Evolutionary conservation across 73 alveolate species (phyloP), one percentile per base, ranked within the genome.

Genomic region (Paramecium sonneborni): DNA sequence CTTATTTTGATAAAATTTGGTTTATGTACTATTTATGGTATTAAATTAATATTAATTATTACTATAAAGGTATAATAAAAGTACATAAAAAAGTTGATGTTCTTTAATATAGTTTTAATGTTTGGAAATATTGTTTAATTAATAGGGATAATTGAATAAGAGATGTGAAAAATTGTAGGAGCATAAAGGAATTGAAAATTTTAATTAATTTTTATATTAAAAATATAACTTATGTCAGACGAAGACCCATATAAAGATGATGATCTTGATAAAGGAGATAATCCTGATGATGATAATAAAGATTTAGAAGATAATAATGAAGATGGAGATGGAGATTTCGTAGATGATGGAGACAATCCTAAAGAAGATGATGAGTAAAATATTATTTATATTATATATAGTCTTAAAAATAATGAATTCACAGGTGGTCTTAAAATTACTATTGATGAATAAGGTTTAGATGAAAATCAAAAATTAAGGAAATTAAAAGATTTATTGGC

Each of bases 221-320:
- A 70, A 72, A 72, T 72, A 72, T 72, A 72, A 72, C 86, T 72
- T 72, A 72, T 72, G 86, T 72, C 86, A 28, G 86, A 72, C 86
- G 86, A 38, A 30, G 86, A 37, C 5, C 35, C 52, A 1, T 14
- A 3, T 14, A 72, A 72, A 72, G 57, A 72, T n/a, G 86, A 72
- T 15, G 39, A 32, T 15, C 6, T 15, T 8, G 46, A 11, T 28
- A 6, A 28, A 28, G 67, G 57, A 44, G 57, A 44, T 44, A 44
- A 44, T 44, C 57, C 57, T n/a, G 68, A 52, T 15, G 14, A 52
- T 3, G 68, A 46, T 21, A 37, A 69, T 32, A 1, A 69, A 30
- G 85, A 69, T 37, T n/a, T 15, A 15, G 39, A n/a, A 35, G 62
- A 72, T 5, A 4, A 3, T 20, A 0, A 32, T 23, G 28, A 28